Evolutionary conservation across 2,329 filamentous ascomycete species (phyloP).

Genomic region (Cordyceps pruinosa): DNA sequence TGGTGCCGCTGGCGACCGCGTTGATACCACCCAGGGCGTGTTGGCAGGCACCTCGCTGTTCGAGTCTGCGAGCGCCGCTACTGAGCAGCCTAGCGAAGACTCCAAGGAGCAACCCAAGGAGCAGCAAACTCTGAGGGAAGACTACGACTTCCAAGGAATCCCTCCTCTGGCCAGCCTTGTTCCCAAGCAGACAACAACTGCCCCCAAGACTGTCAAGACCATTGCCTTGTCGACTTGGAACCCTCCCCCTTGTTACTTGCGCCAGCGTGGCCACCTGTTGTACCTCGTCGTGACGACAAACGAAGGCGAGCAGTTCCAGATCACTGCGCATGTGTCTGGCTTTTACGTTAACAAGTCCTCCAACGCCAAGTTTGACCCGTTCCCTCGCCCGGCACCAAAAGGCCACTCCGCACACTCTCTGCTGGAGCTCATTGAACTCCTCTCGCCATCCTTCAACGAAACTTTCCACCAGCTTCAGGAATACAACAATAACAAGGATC

Average conservation of each 20-base stretch:
- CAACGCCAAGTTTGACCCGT: constrained; percentile 90
- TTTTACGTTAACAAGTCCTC: constrained; percentile 98
- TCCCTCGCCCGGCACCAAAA: constrained; percentile 72
- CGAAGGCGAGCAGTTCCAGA: constrained; percentile 89
- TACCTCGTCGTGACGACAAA: constrained; percentile 86
- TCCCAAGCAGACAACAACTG: constrained; percentile 55
- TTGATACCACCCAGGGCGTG: constrained; percentile 80
- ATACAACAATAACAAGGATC: constrained; percentile 77
- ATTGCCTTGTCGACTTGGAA: constrained; percentile 92
- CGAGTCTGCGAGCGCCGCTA: constrained; percentile 59
- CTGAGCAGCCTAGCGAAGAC: constrained; percentile 30
- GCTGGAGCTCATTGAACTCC: constrained; percentile 65
- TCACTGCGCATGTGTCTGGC: constrained; percentile 87
- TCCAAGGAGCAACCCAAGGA: constrained; percentile 25
- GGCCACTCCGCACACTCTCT: constrained; percentile 77
- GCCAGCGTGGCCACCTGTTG: constrained; percentile 85
- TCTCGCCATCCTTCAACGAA: constrained; percentile 77
- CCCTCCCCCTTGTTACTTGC: constrained; percentile 83
- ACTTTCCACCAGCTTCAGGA: constrained; percentile 76
- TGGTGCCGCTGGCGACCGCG: constrained; percentile 81
- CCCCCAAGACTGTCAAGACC: constrained; percentile 86
- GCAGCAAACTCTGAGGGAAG: constrained; percentile 39
- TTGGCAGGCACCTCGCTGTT: constrained; percentile 80
- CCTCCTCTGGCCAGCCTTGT: constrained; percentile 65
- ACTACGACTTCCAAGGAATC: constrained; percentile 70